phyloP scores from a whole-genome alignment of 2,329 filamentous ascomycete genomes.

The Macrophomina tecta region DNA sequence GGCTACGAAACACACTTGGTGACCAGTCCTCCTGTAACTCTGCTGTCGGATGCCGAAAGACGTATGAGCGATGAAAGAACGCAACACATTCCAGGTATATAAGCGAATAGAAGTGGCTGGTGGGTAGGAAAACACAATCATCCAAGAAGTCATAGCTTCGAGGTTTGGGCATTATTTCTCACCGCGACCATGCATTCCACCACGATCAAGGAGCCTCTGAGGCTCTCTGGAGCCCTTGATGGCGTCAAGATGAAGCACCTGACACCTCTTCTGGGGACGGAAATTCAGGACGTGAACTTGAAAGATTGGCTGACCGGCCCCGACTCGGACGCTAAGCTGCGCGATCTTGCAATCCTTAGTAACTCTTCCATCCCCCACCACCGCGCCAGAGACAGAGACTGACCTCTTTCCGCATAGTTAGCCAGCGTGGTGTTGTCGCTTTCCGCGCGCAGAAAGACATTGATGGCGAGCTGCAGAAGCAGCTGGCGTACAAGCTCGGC shows the following conservation, averaged over 20 bases:
- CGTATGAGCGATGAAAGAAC: too few relatives aligned
- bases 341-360: constrained; percentile 63
- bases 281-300: constrained; percentile 63
- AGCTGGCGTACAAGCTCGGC: constrained; percentile 60
- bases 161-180: too few relatives aligned
- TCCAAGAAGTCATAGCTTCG: too few relatives aligned
- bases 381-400: constrained; percentile 17
- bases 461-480: constrained; percentile 58
- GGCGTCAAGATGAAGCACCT: constrained; percentile 53
- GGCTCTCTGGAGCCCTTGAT: too few relatives aligned
- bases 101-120: too few relatives aligned
- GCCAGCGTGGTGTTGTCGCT: constrained; percentile 60
- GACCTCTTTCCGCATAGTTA: constrained; percentile 45
- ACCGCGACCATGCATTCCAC: background rate
- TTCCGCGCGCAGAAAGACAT: constrained; percentile 59
- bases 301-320: constrained; percentile 67
- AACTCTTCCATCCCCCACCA: constrained; percentile 1
- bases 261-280: constrained; percentile 67
- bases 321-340: constrained; percentile 67
- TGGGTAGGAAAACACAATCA: too few relatives aligned
- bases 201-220: constrained; percentile 45
- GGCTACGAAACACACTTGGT: background rate
- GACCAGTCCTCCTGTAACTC: background rate
- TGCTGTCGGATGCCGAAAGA: background rate
- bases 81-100: too few relatives aligned